Base-by-base conservation (phyloP, 192 early-diverging fungal genomes). In the Podila minutissima region DNA sequence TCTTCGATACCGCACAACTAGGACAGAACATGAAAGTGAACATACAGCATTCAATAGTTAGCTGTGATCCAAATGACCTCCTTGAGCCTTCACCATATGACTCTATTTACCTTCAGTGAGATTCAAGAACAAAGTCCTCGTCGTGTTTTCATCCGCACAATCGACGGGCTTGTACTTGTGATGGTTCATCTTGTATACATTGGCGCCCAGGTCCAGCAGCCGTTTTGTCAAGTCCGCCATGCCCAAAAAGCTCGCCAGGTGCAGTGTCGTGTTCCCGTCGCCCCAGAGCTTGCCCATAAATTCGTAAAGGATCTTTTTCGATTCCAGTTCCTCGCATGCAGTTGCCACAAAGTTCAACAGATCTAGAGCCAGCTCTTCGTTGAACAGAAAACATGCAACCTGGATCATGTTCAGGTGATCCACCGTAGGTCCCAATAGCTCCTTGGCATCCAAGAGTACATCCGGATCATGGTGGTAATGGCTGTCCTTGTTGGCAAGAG, bases 271-370 rank as follows among this genome's bases (percentile, higher is more conserved):
- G 77, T 92, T 92, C 5, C 91, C 90, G 67, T 90, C 85, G 33
- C 91, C 91, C 90, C 90, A 92, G 37, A 90, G 77, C 63, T 88
- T 85, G 50, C 90, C 90, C 88, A 92, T 89, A 60, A 92, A 91
- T 68, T 91, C 90, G 60, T 86, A 90, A 3, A 92, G 84, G 22
- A 91, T 86, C 63, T 91, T 90, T 59, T 86, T 85, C 3, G 89
- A 87, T 59, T 88, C 87, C 28, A 91, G 86, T 58, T 90, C 89
- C 20, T 90, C 86, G 0, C 89, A 90, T 2, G 81, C 75, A 22
- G 67, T 79, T 33, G 71, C 74, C 17, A 92, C 89, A 71, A 91
- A 92, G 24, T 91, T 83, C 32, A 92, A 69, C 46, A 92, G 69
- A 58, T 91, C 90, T 20, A 90, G 62, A 15, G 88, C 88, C 35